Evolutionary conservation across 352 stramenopile species (phyloP), one percentile per base, ranked within the genome.

Genomic region (Phytophthora fragariae): DNA sequence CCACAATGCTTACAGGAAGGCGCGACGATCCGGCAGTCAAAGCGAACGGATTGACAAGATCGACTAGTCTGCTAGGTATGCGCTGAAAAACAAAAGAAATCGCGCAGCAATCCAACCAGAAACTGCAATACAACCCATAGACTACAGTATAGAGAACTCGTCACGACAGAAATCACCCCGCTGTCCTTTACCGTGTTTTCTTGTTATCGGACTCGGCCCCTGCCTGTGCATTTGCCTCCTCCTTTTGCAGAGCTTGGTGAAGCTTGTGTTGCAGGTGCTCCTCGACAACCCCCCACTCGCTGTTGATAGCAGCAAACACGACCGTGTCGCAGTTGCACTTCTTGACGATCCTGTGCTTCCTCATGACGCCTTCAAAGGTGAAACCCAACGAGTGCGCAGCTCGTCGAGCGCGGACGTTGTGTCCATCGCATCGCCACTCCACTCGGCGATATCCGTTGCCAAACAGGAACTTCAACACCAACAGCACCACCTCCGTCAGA

Each of bases 261-360:
- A 84, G 50, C 31, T 89, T 90, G 14, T 72, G 29, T n/a, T 84
- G 62, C 47, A 96, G 72, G 37, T 95, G 88, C 12, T 91, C 83
- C 54, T 90, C 76, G 61, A 95, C 82, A 21, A 81, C 68, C 0
- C 71, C 73, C 92, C 92, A 97, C 53, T 98, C 90, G 65, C 86
- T 96, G 80, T 98, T 98, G 53, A 97, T 84, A 57, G 89, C 80
- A 55, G 89, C 77, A 65, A 97, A 97, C 2, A 96, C 66, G 11
- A 92, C 91, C 11, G 90, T 95, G 70, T 98, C 92, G 19, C 83
- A 78, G 57, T 97, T 98, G 72, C 88, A 89, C 6, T 88, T 82
- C 73, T 97, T 93, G 49, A 93, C 73, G 65, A 98, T 84, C 62
- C 83, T 82, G 72, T 97, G 89, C 69, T 97, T 98, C 10, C 90